Evolutionary conservation across 2,329 filamentous ascomycete species (phyloP).

Genomic region (Claviceps africana): DNA sequence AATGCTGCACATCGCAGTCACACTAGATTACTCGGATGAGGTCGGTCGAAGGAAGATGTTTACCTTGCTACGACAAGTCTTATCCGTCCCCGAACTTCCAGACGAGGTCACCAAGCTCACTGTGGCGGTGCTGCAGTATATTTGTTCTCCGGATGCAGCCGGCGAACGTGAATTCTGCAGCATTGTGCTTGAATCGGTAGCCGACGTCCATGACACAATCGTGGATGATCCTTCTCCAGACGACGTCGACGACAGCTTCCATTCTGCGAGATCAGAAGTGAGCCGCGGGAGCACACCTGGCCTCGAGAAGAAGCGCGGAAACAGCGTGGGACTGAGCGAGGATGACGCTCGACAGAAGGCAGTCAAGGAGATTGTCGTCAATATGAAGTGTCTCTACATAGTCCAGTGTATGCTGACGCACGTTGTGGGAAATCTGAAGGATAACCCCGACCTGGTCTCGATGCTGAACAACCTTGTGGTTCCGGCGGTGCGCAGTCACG

Average conservation of each 20-base stretch:
- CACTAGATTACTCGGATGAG: conserved; percentile 94
- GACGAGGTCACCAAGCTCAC: conserved; percentile 86
- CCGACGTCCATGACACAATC: conserved; percentile 92
- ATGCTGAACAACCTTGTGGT: conserved; percentile 97
- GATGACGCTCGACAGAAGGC: conserved; percentile 61
- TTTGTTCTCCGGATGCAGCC: conserved; percentile 60
- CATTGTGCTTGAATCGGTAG: conserved; percentile 81
- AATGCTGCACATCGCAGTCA: conserved; percentile 78
- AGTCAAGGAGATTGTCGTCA: conserved; percentile 83
- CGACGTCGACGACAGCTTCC: conserved; percentile 61
- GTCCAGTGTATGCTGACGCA: conserved; percentile 96
- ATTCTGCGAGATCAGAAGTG: conserved; percentile 79
- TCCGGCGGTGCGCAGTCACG: conserved; percentile 83
- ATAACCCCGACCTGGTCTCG: conserved; percentile 83
- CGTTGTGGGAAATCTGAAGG: conserved; percentile 72
- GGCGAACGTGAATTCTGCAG: conserved; percentile 75
- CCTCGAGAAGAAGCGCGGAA: conserved; percentile 28
- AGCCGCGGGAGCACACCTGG: conserved; percentile 49
- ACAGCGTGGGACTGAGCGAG: conserved; percentile 35
- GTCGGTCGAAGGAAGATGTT: conserved; percentile 95
- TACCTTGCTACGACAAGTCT: conserved; percentile 67
- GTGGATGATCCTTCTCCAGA: conserved; percentile 50
- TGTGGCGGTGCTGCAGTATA: conserved; percentile 66
- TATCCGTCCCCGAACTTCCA: conserved; percentile 76
- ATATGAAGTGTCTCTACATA: conserved; percentile 96